Evolutionary conservation across 2,329 filamentous ascomycete species (phyloP), one percentile per base, ranked within the genome.

Genomic region (Penicillium fuscoglaucum): DNA sequence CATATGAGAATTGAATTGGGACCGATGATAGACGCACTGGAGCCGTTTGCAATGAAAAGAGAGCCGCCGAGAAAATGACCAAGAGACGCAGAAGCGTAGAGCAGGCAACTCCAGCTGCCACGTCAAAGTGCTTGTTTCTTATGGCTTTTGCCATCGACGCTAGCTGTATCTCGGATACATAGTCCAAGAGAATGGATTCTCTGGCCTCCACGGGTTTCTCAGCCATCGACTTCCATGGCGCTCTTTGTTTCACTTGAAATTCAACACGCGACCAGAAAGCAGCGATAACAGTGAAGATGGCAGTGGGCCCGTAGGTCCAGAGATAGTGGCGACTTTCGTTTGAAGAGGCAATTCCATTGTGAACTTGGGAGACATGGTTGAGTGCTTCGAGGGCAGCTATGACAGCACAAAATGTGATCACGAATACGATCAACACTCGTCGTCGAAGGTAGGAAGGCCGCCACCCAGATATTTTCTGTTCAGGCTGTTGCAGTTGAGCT

Each of bases 61-160:
- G 29, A 26, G 48, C 43, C 1, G 61, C 60, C 3, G 61, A 63
- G 4, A 63, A 56, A n/a, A 63, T 47, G 9, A 63, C 55, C n/a
- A 62, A 39, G 7, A 63, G 41, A 2, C 43, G 61, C 17, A 45
- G 26, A 1, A 63, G 26, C 2, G 62, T 26, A 2, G 57, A 49
- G 21, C 54, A 58, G 2, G 51, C 6, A 4, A 52, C 37, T 0
- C 48, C 24, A 6, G 57, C 29, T 1, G 53, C 55, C 6, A 63
- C 57, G 4, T 47, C 33, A 13, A 56, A 28, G 24, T 63, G 61
- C 3, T 37, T 60, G 13, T 60, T 58, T 17, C 49, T 48, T 3
- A 55, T 40, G 3, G 59, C 47, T 3, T 55, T 56, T 26, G 6
- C 10, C 9, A 19, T 13, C 2, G 43, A 29, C 0, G 1, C 8